Base-by-base conservation (phyloP, 257 asterid genomes). In the Orobanche coerulescens region DNA sequence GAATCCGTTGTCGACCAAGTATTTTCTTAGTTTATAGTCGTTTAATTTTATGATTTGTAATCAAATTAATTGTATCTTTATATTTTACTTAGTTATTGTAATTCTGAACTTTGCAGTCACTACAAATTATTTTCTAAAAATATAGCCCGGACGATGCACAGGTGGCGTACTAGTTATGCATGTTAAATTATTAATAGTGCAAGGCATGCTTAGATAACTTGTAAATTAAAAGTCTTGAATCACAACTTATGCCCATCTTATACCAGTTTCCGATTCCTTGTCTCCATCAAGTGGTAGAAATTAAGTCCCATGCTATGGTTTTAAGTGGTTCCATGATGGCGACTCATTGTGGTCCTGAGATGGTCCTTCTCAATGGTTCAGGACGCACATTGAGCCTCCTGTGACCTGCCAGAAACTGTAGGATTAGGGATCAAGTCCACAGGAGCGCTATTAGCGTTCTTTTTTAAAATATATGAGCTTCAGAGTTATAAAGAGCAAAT, bases 361-460 rank as follows among this genome's bases (percentile, higher is more conserved):
- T 65, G 44, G 76, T 47, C 64, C 78, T 68, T 58, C 56, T 67
- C 55, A 58, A 24, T 61, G 67, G 68, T 37, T 71, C 22, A 15
- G 68, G 69, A 11, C 23, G 60, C 58, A 42, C 13, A 34, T 62
- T 40, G 56, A 22, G 59, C 70, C 69, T 66, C 60, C 43, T 6
- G 31, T 50, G 46, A 54, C 53, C 53, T 62, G 57, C 68, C 50
- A 67, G 30, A 54, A 69, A 50, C 73, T 69, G 58, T 22, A 2
- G 18, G 25, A 52, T 51, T 22, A 51, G 36, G 24, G 51, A 30
- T 30, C 7, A 30, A 4, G 36, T 30, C 36, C 36, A 30, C n/a
- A n/a, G n/a, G n/a, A n/a, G n/a, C n/a, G n/a, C n/a, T n/a, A n/a
- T n/a, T n/a, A n/a, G n/a, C n/a, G n/a, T n/a, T n/a, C n/a, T n/a